These are phyloP conservation scores for Phytophthora litchii DNA, from an alignment of 352 stramenopile species.

Conservation along the genomic window DNA sequence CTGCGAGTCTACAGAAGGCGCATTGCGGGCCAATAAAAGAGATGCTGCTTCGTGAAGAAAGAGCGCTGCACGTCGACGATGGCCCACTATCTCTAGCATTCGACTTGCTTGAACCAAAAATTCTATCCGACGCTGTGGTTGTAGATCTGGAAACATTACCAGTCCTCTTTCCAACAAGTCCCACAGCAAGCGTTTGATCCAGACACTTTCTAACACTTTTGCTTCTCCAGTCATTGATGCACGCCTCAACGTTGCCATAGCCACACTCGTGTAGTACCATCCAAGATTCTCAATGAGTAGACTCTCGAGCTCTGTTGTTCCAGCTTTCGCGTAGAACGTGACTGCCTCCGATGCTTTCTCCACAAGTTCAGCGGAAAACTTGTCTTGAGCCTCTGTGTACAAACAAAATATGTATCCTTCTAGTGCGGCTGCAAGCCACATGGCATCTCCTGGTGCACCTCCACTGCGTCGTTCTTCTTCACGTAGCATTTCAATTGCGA, in stretches of 20 bases:
- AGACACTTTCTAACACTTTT: slow-evolving; percentile 60
- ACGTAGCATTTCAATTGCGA: slow-evolving; percentile 72
- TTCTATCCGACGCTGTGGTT: slow-evolving; percentile 55
- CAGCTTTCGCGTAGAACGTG: slow-evolving; percentile 65
- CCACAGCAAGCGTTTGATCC: slow-evolving; percentile 74
- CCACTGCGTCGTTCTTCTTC: slow-evolving; percentile 79
- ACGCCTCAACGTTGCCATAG: slow-evolving; percentile 16
- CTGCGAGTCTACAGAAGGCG: slow-evolving; percentile 20
- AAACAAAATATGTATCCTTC: slow-evolving; percentile 77
- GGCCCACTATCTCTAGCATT: slow-evolving; percentile 69
- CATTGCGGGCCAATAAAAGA: slow-evolving; percentile 47
- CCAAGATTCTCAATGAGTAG: slow-evolving; percentile 71
- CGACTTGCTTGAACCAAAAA: slow-evolving; percentile 70
- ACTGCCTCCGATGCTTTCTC: slow-evolving; percentile 82
- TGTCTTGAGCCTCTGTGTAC: slow-evolving; percentile 50
- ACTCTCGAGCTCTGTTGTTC: slow-evolving; percentile 73
- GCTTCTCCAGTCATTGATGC: slow-evolving; percentile 34
- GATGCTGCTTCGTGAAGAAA: slow-evolving; percentile 75
- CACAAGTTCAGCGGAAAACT: slow-evolving; percentile 75
- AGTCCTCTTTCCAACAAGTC: slow-evolving; percentile 70
- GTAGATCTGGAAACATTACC: slow-evolving; percentile 54
- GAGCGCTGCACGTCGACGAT: slow-evolving; percentile 67
- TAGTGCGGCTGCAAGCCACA: slow-evolving; percentile 85
- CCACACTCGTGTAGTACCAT: slow-evolving; percentile 74
- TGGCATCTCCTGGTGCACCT: slow-evolving; percentile 47